Conservation (phyloP, 1,139 yeast genomes). For the Candida pseudoviswanathii region DNA sequence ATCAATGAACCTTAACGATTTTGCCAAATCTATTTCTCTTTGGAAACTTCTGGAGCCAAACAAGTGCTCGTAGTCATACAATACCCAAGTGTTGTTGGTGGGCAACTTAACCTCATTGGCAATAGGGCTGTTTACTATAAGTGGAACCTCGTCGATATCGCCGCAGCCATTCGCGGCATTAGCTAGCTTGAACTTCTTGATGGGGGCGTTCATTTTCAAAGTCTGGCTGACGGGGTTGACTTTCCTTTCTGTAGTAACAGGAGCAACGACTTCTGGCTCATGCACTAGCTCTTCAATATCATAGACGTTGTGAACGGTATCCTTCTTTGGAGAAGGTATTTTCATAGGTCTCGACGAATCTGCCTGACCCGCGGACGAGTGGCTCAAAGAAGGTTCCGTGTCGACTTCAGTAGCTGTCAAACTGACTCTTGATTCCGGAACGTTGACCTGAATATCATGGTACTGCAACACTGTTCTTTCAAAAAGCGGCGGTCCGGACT, state of each 20-base stretch:
- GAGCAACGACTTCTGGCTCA: not conserved
- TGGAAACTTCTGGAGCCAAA: conserved; percentile 14
- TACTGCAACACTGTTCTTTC: conserved; percentile 14
- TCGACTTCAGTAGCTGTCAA: conserved; percentile 10
- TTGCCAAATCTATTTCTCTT: conserved; percentile 13
- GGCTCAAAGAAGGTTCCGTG: conserved; percentile 1
- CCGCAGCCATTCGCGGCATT: conserved; percentile 1
- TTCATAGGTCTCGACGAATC: not conserved
- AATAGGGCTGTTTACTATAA: conserved; percentile 9
- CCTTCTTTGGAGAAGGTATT: not conserved
- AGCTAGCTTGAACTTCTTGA: conserved; percentile 13
- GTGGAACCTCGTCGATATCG: conserved; percentile 7
- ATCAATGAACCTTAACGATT: conserved; percentile 14
- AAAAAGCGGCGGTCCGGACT: conserved; percentile 6
- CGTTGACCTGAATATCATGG: conserved; percentile 10
- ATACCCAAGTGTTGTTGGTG: conserved; percentile 12
- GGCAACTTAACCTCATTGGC: conserved; percentile 6
- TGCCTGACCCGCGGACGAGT: not conserved
- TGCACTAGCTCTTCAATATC: conserved; percentile 1
- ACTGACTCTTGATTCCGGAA: conserved; percentile 13
- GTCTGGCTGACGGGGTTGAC: conserved; percentile 14
- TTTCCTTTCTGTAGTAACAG: conserved; percentile 3
- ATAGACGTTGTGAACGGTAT: not conserved
- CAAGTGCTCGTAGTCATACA: conserved; percentile 15
- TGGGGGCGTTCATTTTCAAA: conserved; percentile 11